A percentile compares a stretch with the other conserved stretches of the same genome.
Conservation (phyloP, 768 basidiomycete genomes). For the Hemileccinum rubropunctum region DNA sequence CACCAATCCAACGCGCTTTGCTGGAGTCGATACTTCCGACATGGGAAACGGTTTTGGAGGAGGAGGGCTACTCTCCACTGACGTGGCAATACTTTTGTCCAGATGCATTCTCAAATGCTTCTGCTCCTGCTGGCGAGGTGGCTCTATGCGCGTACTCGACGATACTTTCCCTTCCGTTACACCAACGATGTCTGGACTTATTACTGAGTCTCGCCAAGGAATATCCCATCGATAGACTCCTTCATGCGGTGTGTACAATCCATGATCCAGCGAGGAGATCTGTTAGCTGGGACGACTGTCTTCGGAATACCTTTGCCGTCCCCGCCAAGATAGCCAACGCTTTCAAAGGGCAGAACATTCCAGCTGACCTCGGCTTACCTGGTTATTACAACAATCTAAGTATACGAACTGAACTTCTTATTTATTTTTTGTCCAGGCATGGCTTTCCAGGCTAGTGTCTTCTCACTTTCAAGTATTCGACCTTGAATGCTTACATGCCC, state of each 20-base stretch:
- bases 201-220: constrained; percentile 52
- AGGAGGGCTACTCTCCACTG: constrained; percentile 44
- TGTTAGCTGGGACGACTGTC: constrained; percentile 72
- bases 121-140: constrained; percentile 48
- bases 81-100: constrained; percentile 76
- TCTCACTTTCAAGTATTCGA: constrained; percentile 1
- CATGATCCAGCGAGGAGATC: constrained; percentile 26
- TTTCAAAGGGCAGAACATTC: constrained; percentile 44
- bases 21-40: constrained; percentile 63
- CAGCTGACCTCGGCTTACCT: constrained; percentile 51
- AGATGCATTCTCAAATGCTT: constrained; percentile 52
- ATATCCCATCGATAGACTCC: constrained; percentile 71
- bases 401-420: constrained; percentile 49
- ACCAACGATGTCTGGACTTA: constrained; percentile 47
- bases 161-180: constrained; percentile 50
- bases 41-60: constrained; percentile 60
- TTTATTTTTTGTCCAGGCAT: constrained; percentile 42
- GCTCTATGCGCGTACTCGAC: constrained; percentile 63
- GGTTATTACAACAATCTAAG: constrained; percentile 55
- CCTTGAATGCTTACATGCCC: constrained; percentile 26
- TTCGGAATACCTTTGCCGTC: constrained; percentile 59
- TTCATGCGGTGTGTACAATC: constrained; percentile 45
- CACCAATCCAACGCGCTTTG: constrained; percentile 61
- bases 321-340: constrained; percentile 82
- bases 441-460: constrained; percentile 40